Base-by-base conservation (phyloP, 495 filamentous ascomycete species). In the Penicillium lividum region DNA sequence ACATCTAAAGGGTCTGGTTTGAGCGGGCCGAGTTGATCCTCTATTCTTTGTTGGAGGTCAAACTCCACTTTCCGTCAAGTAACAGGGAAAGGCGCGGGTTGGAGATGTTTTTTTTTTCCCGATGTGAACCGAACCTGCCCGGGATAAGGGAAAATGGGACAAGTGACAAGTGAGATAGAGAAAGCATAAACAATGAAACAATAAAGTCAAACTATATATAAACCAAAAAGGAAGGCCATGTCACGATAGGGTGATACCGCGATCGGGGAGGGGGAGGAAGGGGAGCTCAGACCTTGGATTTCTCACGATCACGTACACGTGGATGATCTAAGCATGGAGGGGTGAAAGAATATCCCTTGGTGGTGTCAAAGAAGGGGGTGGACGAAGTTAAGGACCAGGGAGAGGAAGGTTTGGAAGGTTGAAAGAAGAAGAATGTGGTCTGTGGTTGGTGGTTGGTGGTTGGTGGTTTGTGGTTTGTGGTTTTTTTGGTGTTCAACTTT, bases 281-380 rank as follows among this genome's bases (percentile, higher is more conserved):
- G 58, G 45, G 53, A 54, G 34, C 52, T 55, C 51, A 65, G 62
- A 62, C 59, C 63, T 59, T 55, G 8, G 4, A 7, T 7, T 46
- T 25, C 38, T 40, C 38, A 40, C 38, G 38, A 40, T 51, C 43
- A 47, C 27, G 18, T 18, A 47, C 60, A 54, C 53, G 48, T 40
- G 31, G 57, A 57, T 61, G 58, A 64, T 51, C 54, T 59, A 65
- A 67, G 58, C 60, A 62, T 44, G 57, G 63, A 58, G 52, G 56
- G 54, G 54, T n/a, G 22, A 22, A 22, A 22, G 22, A 22, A 22
- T 22, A 36, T 36, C 10, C 8, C 33, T 22, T 22, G 33, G 33
- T 36, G 6, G 38, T 40, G 38, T 13, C 13, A n/a, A 40, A 40
- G 36, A 40, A 15, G 38, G 38, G 38, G 38, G 38, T n/a, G 15